Evolutionary conservation across 805 yeast genomes (phyloP).

Genomic region (Limtongia smithiae): DNA sequence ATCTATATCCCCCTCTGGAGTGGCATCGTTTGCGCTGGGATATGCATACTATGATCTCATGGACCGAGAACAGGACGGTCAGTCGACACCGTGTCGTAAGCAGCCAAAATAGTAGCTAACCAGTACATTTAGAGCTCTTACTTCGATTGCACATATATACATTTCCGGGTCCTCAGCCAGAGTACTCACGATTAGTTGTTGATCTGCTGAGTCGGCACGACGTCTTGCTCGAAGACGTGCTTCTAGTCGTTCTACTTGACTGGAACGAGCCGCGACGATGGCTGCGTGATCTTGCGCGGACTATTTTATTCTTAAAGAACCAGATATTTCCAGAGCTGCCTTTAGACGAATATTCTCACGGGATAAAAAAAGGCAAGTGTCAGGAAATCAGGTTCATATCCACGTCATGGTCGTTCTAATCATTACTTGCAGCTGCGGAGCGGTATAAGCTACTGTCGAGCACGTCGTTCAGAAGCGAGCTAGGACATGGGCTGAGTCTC

Average conservation of each 20-base stretch:
- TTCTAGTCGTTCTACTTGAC: conserved; percentile 18
- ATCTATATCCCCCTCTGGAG: conserved; percentile 11
- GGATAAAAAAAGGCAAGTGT: conserved; percentile 18
- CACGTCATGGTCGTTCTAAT: neutral
- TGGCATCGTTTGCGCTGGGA: conserved; percentile 30
- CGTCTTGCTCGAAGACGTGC: conserved; percentile 4
- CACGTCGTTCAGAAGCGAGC: conserved; percentile 15
- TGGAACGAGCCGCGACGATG: conserved; percentile 26
- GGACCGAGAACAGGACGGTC: conserved; percentile 31
- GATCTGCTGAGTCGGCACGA: conserved; percentile 7
- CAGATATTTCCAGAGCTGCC: conserved; percentile 9
- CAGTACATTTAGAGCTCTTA: conserved; percentile 20
- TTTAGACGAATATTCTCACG: conserved; percentile 20
- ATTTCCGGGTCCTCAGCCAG: conserved; percentile 1
- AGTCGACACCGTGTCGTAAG: no score
- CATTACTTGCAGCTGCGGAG: conserved; percentile 22
- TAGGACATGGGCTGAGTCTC: conserved; percentile 1
- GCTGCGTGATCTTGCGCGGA: conserved; percentile 18
- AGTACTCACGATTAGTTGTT: conserved; percentile 12
- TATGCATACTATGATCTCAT: conserved; percentile 32
- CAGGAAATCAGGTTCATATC: neutral
- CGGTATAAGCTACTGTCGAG: conserved; percentile 25
- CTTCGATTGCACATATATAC: conserved; percentile 21
- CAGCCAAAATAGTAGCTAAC: no score
- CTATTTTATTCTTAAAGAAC: conserved; percentile 14